Conservation (phyloP, 1,284 basidiomycete species). For the Sporisorium exsertum region DNA sequence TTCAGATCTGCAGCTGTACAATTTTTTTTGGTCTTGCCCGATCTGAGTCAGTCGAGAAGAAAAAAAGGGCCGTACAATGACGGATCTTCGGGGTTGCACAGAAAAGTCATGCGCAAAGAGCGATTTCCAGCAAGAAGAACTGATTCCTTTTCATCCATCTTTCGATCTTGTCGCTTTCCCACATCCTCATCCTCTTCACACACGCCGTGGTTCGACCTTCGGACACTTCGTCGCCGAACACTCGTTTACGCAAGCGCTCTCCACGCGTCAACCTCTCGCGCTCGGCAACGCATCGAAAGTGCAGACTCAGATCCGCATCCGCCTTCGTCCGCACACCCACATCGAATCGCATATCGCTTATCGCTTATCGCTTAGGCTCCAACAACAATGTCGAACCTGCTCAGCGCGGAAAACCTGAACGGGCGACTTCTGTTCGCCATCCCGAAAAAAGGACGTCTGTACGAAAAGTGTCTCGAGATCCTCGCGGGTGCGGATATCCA, state of each 20-base stretch:
- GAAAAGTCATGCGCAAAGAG: not conserved
- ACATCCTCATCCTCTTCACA: not conserved
- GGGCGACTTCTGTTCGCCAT: conserved; percentile 91
- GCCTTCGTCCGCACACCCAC: not conserved
- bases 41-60: conserved; percentile 19
- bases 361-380: not conserved
- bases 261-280: not conserved
- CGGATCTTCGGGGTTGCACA: conserved; percentile 34
- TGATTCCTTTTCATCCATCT: not conserved
- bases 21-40: not conserved
- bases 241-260: not conserved
- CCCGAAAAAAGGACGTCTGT: conserved; percentile 93
- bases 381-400: conserved; percentile 58
- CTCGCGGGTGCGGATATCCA: conserved; percentile 89
- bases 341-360: not conserved
- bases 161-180: not conserved
- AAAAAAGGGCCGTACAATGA: conserved; percentile 5
- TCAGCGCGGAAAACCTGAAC: conserved; percentile 70
- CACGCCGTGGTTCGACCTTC: not conserved
- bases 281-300: not conserved
- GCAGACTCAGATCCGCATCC: not conserved
- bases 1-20: not conserved
- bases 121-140: conserved; percentile 6
- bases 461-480: conserved; percentile 90
- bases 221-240: not conserved